Conservation (phyloP, 176 grass and related monocot genomes). For the Juncus effusus region DNA sequence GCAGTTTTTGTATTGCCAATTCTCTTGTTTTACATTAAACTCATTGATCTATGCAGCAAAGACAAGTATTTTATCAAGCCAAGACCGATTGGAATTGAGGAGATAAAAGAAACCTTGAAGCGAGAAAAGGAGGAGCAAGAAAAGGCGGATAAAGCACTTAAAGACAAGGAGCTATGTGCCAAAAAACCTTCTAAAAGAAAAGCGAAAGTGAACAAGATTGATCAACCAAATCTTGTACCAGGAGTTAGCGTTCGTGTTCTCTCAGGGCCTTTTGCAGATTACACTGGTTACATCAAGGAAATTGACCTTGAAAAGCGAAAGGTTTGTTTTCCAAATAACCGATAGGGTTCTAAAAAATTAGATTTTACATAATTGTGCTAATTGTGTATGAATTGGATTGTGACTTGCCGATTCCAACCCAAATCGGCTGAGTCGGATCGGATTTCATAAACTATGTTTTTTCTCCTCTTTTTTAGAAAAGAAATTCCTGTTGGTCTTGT, state of each 20-base stretch:
- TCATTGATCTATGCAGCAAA: conserved; percentile 39
- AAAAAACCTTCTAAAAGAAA: conserved; percentile 37
- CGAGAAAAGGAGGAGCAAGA: conserved; percentile 80
- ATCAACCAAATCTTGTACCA: conserved; percentile 29
- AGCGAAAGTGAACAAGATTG: not conserved
- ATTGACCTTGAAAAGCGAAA: conserved; percentile 61
- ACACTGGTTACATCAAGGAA: conserved; percentile 61
- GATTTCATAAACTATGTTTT: no score
- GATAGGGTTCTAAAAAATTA: no score
- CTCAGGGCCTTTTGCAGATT: conserved; percentile 62
- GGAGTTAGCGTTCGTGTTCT: conserved; percentile 57
- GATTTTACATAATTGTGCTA: no score
- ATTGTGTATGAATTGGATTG: no score
- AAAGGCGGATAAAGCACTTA: conserved; percentile 46
- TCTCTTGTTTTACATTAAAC: not conserved
- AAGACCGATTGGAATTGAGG: conserved; percentile 60
- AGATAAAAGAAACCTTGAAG: conserved; percentile 61
- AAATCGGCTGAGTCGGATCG: no score
- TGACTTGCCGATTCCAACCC: no score
- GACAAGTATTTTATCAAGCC: conserved; percentile 82
- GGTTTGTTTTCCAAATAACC: conserved; percentile 30
- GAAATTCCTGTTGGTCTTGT: no score
- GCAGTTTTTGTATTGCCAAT: not conserved
- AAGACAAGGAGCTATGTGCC: conserved; percentile 28
- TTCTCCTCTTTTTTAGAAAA: no score